Evolutionary conservation across 2,329 filamentous ascomycete genomes (phyloP), one percentile per base, ranked within the genome.

Genomic region (Tolypocladium ovalisporum): DNA sequence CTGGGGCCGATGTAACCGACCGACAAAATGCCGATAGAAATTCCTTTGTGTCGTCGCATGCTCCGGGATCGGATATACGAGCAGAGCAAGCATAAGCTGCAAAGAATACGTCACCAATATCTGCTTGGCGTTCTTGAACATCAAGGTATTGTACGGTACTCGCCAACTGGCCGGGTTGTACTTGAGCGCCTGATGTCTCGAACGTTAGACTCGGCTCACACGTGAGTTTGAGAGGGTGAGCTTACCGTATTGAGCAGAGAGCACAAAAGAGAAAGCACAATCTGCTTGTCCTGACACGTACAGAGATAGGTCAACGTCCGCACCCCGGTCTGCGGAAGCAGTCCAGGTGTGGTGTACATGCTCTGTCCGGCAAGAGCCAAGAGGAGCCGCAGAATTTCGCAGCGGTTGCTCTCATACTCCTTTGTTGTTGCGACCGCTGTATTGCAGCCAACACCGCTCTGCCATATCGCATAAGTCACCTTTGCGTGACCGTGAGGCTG

Each of bases 361-460:
- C 91, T 92, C 72, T 93, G 90, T 70, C 93, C 90, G 15, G 90
- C 85, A 61, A 99, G 74, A 0, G 91, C 91, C 62, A 99, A 78
- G 44, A 99, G 80, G 58, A 99, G 77, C 27, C 93, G 84, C 65
- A 97, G 73, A 35, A 97, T 87, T 73, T 99, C 94, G 62, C 88
- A 91, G 59, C 94, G 84, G 71, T 97, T 97, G 74, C 82, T 95
- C 75, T 99, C 94, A 58, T 90, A 87, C 66, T 97, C 92, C 70
- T 90, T 96, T 55, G 87, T 97, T 4, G 91, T 93, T 12, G 87
- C 87, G 64, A 95, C 85, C 6, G 91, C 84, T 19, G 88, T 89
- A 71, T 96, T 96, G 76, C 93, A 97, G 17, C 94, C 94, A 35
- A 99, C 93, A 53, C 94, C 94, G 68, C 90, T 97, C 75, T 97